Evolutionary conservation across 202 grass and related monocot genomes (phyloP).

Genomic region (Zoysia matrella): DNA sequence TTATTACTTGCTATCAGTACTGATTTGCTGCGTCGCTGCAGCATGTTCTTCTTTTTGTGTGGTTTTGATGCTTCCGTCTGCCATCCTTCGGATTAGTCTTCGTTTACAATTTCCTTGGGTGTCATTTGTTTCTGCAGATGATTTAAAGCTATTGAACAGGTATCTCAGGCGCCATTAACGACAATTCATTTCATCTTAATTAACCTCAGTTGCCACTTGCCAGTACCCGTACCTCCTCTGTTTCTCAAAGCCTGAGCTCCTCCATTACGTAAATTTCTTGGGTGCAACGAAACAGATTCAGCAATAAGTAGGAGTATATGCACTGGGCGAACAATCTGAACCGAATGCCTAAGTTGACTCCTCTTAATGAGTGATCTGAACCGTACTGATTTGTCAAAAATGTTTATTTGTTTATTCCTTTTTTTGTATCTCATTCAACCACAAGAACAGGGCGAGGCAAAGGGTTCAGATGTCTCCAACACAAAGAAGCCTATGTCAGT

Average conservation of each 20-base stretch:
- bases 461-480: constrained; percentile 11
- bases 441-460: neutral
- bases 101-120: neutral
- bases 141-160: neutral
- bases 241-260: neutral
- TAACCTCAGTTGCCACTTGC: neutral
- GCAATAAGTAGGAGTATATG: neutral
- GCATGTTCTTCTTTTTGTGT: neutral
- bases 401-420: neutral
- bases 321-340: neutral
- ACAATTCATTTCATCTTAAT: neutral
- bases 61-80: neutral
- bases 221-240: too few species aligned
- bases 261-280: neutral
- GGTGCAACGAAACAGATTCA: constrained; percentile 1
- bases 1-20: too few species aligned
- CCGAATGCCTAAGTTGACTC: neutral
- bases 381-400: neutral
- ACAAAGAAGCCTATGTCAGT: constrained; percentile 30
- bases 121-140: constrained; percentile 21
- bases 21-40: neutral
- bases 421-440: constrained; percentile 11
- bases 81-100: neutral
- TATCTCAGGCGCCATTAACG: neutral
- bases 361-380: neutral